phyloP scores from a whole-genome alignment of 169 alveolate species.

The Eimeria falciformis region DNA sequence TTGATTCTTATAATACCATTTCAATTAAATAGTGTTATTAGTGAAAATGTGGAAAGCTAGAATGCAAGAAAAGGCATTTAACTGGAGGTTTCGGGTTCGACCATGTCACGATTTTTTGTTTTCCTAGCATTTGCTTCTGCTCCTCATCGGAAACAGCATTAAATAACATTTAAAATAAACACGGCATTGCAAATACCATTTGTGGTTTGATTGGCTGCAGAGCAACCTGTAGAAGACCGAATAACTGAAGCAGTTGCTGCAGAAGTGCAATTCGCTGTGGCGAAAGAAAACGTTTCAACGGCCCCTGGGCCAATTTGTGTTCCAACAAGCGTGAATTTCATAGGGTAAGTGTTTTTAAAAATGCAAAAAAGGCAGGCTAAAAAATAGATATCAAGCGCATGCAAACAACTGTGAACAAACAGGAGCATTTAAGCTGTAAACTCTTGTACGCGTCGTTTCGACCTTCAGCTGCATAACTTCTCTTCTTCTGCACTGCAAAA shows the following conservation, averaged over 20 bases:
- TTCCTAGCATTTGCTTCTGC: no score
- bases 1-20: no score
- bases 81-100: neutral
- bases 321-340: neutral
- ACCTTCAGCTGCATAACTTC: neutral
- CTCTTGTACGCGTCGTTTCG: neutral
- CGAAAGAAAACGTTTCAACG: neutral
- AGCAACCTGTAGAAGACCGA: neutral
- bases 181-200: neutral
- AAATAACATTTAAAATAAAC: neutral
- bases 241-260: neutral
- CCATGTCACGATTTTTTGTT: neutral
- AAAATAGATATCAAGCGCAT: neutral
- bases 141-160: no score
- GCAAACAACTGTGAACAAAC: neutral
- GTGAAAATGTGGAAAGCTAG: no score
- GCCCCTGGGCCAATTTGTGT: no score
- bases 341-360: neutral
- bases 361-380: neutral
- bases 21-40: no score
- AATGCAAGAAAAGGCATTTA: neutral
- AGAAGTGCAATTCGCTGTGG: neutral
- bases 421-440: neutral
- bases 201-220: neutral
- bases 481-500: neutral